These are phyloP conservation scores for Ophiostoma piceae DNA, from an alignment of 2,329 filamentous ascomycete genomes.

Conservation along the genomic window DNA sequence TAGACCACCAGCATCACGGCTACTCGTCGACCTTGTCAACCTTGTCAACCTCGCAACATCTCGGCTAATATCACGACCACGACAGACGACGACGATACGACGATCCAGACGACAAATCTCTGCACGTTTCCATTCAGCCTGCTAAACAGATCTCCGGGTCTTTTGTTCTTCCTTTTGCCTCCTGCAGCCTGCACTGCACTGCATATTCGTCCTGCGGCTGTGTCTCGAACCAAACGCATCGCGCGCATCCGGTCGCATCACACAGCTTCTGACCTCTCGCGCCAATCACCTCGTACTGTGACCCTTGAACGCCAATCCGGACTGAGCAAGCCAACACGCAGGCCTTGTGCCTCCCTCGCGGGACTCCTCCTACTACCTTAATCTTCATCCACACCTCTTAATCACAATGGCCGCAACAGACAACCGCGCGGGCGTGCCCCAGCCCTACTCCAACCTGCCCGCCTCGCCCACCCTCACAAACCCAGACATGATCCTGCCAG, in stretches of 20 bases:
- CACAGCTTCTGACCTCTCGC: neutral
- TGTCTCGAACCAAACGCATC: neutral
- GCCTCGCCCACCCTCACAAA: constrained; percentile 85
- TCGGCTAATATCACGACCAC: neutral
- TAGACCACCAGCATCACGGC: neutral
- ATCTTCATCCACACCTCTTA: neutral
- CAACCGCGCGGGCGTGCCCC: constrained; percentile 31
- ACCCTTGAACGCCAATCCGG: neutral
- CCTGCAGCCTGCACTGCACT: constrained; percentile 8
- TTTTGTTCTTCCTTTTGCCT: neutral
- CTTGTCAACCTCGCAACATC: neutral
- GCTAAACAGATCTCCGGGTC: neutral
- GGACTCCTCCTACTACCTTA: neutral
- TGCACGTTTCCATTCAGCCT: neutral
- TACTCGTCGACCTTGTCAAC: neutral
- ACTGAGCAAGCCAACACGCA: neutral
- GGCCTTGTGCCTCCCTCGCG: constrained; percentile 11
- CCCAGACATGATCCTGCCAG: constrained; percentile 88
- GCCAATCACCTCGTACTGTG: neutral
- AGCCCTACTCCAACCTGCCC: constrained; percentile 47
- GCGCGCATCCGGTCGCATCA: constrained; percentile 2
- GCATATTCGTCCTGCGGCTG: constrained; percentile 10
- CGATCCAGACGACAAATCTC: neutral
- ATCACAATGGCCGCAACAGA: constrained; percentile 26
- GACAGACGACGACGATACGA: neutral